Conservation (phyloP, 2,329 filamentous ascomycete genomes). For the Sporothrix protearum region DNA sequence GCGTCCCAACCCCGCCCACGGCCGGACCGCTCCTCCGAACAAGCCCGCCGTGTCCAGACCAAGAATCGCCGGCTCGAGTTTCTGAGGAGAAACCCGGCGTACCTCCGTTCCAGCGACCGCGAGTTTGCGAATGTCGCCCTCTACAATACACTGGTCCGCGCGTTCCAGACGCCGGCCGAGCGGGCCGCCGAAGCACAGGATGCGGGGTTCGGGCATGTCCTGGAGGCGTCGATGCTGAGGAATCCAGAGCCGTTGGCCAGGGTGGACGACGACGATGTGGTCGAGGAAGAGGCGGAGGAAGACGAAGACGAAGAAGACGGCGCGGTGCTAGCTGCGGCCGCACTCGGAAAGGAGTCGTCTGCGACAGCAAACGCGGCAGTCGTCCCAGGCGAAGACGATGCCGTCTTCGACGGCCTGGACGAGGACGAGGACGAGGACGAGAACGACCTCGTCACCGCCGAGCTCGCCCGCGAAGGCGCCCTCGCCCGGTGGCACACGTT, state of each 20-base stretch:
- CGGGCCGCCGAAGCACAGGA: constrained; percentile 67
- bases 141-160: constrained; percentile 75
- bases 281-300: too few relatives aligned
- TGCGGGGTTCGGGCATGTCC: constrained; percentile 73
- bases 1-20: constrained; percentile 48
- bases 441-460: constrained; percentile 48
- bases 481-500: constrained; percentile 66
- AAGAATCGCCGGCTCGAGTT: constrained; percentile 79
- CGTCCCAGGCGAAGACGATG: background rate
- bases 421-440: too few relatives aligned
- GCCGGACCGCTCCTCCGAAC: constrained; percentile 42
- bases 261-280: constrained; percentile 12
- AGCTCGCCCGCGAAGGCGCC: constrained; percentile 58
- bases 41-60: constrained; percentile 49
- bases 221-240: constrained; percentile 70
- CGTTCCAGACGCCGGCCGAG: constrained; percentile 70
- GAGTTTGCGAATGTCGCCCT: constrained; percentile 67
- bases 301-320: constrained; percentile 24
- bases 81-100: constrained; percentile 66
- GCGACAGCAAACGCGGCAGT: background rate
- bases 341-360: background rate
- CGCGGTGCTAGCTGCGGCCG: background rate
- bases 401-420: background rate
- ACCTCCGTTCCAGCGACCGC: constrained; percentile 58
- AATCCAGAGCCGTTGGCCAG: constrained; percentile 21